These are phyloP conservation scores for Populus hybrid DNA, from an alignment of 441 rosid species.

Conservation along the genomic window DNA sequence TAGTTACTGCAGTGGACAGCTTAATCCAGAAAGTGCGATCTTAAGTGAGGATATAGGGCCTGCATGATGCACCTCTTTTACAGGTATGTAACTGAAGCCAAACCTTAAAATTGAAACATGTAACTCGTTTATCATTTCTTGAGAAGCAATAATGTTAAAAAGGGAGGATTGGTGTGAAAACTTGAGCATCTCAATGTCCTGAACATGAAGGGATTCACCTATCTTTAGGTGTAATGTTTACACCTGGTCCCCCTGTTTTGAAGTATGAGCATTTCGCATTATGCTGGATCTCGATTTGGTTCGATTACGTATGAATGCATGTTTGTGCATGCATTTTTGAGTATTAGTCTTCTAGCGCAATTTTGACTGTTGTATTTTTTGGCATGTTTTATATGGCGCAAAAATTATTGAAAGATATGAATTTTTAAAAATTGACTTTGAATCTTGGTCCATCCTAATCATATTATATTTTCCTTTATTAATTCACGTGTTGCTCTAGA, in stretches of 20 bases:
- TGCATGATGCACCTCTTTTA: constrained; percentile 15
- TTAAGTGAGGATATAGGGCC: constrained; percentile 24
- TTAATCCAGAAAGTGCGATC: constrained; percentile 41
- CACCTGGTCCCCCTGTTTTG: not conserved
- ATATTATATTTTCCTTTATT: not conserved
- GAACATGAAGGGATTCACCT: not conserved
- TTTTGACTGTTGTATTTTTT: not conserved
- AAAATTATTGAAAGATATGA: not conserved
- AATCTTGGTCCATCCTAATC: not conserved
- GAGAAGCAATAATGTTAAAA: not conserved
- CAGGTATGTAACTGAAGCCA: constrained; percentile 25
- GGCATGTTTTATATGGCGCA: not conserved
- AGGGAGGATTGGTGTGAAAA: not conserved
- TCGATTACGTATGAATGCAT: not conserved
- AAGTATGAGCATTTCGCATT: not conserved
- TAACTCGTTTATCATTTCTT: not conserved
- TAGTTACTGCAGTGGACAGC: too few relatives aligned
- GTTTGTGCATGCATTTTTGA: not conserved
- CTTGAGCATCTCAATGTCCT: not conserved
- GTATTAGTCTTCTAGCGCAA: not conserved
- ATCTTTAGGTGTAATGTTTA: not conserved
- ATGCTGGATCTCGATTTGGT: not conserved
- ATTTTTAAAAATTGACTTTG: not conserved
- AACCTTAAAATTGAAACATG: not conserved
- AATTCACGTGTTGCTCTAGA: not conserved